A percentile compares a stretch with the other conserved stretches of the same genome.
phyloP scores from a whole-genome alignment of 208 protist species.

The Trypanosoma rangeli region DNA sequence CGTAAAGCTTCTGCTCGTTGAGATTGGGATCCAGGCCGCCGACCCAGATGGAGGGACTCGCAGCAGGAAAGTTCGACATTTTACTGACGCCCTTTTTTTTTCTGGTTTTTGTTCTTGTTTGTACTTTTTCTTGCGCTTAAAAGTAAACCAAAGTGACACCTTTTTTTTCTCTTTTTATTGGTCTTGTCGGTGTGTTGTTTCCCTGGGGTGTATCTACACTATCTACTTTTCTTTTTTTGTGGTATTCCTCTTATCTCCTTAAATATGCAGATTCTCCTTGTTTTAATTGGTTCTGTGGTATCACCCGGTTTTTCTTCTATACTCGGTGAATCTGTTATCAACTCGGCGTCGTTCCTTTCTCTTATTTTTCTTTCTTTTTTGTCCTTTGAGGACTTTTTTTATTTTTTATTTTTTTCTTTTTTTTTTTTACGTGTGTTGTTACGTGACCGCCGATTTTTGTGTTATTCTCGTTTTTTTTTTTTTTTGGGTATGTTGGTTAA shows the following conservation, averaged over 20 bases:
- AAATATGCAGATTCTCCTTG: too few species aligned
- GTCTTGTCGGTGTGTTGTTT: background rate
- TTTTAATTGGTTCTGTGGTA: too few species aligned
- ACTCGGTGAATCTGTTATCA: background rate
- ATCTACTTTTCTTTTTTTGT: conserved; percentile 30
- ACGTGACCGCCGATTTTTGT: background rate
- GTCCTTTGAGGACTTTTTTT: conserved; percentile 15
- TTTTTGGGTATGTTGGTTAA: conserved; percentile 27
- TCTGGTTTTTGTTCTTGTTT: conserved; percentile 14
- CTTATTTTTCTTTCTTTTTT: conserved; percentile 22
- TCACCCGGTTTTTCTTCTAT: too few species aligned
- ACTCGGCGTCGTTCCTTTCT: background rate
- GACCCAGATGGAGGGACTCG: conserved; percentile 97
- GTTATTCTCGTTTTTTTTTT: conserved; percentile 1
- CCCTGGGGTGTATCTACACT: background rate
- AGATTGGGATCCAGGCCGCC: conserved; percentile 96
- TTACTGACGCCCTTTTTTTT: background rate
- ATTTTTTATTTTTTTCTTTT: conserved; percentile 28
- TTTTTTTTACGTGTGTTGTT: conserved; percentile 1
- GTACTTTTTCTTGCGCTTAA: conserved; percentile 16
- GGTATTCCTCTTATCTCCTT: conserved; percentile 29
- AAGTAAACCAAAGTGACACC: too few species aligned
- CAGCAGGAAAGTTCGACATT: conserved; percentile 44
- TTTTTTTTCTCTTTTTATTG: conserved; percentile 12
- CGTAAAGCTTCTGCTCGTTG: conserved; percentile 96